These are phyloP conservation scores for Cordyceps pruinosa DNA, from an alignment of 2,329 filamentous ascomycete genomes.

Conservation along the genomic window DNA sequence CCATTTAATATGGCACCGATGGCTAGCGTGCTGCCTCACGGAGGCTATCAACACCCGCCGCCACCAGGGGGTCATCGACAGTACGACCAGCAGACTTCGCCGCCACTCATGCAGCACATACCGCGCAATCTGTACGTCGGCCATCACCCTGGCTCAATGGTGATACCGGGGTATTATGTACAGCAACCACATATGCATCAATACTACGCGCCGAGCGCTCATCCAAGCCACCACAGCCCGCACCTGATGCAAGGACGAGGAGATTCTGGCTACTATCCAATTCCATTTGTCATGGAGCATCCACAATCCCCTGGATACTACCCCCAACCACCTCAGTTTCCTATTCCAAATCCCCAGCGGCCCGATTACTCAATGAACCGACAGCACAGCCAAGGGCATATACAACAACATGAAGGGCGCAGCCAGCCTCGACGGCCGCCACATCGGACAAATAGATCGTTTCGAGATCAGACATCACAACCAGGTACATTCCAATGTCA, in stretches of 20 bases:
- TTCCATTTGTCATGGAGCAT: slow-evolving; percentile 24
- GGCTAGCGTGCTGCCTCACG: slow-evolving; percentile 32
- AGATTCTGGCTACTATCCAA: slow-evolving; percentile 30
- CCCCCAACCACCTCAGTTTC: slow-evolving; percentile 25
- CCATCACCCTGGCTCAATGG: slow-evolving; percentile 24
- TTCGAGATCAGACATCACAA: not conserved
- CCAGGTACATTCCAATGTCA: not conserved
- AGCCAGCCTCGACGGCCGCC: not conserved
- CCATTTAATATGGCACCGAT: slow-evolving; percentile 37
- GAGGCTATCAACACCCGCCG: slow-evolving; percentile 24
- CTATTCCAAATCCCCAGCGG: slow-evolving; percentile 21
- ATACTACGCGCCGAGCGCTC: slow-evolving; percentile 30
- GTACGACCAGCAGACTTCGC: slow-evolving; percentile 24
- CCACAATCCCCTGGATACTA: slow-evolving; percentile 35
- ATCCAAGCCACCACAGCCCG: slow-evolving; percentile 28
- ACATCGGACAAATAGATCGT: slow-evolving; percentile 1
- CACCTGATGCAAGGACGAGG: slow-evolving; percentile 23
- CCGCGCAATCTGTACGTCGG: slow-evolving; percentile 27
- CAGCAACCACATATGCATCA: slow-evolving; percentile 32
- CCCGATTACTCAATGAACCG: not conserved
- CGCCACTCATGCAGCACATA: slow-evolving; percentile 24
- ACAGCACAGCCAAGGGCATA: not conserved
- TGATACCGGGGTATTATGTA: slow-evolving; percentile 34
- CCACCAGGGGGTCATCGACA: slow-evolving; percentile 23
- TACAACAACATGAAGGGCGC: not conserved